Evolutionary conservation across 306 rosid species (phyloP).

Genomic region (Vachellia collinsii): DNA sequence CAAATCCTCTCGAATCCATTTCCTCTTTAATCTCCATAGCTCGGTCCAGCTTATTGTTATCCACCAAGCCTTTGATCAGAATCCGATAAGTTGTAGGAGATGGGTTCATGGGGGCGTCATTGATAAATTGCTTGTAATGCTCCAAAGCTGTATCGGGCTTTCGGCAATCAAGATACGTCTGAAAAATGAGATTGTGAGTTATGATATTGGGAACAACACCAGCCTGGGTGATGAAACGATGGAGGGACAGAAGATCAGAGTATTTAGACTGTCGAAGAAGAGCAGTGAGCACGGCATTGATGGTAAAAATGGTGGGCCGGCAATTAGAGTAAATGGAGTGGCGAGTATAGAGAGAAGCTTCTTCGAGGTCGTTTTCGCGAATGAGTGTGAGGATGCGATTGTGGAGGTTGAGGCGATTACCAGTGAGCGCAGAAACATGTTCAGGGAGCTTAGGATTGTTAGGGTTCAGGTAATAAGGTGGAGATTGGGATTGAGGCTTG

Average conservation of each 20-base stretch:
- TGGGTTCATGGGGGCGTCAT: slow-evolving; percentile 90
- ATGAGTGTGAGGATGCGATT: slow-evolving; percentile 73
- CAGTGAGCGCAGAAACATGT: slow-evolving; percentile 71
- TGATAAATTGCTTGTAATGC: slow-evolving; percentile 77
- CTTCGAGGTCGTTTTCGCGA: slow-evolving; percentile 89
- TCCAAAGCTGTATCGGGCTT: slow-evolving; percentile 92
- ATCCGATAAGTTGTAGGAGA: slow-evolving; percentile 79
- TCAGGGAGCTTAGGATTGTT: slow-evolving; percentile 86
- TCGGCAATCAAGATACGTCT: slow-evolving; percentile 87
- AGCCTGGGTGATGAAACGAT: slow-evolving; percentile 90
- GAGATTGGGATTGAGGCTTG: slow-evolving; percentile 47
- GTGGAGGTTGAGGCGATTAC: slow-evolving; percentile 84
- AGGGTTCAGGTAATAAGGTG: slow-evolving; percentile 70
- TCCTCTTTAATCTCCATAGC: slow-evolving; percentile 85
- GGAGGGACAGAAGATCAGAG: slow-evolving; percentile 84
- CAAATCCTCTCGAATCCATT: slow-evolving; percentile 66
- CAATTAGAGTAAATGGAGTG: slow-evolving; percentile 95
- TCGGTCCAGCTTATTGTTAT: slow-evolving; percentile 63
- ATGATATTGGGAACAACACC: slow-evolving; percentile 86
- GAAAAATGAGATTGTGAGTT: slow-evolving; percentile 85
- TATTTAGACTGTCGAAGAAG: slow-evolving; percentile 86
- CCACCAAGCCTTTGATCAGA: slow-evolving; percentile 80
- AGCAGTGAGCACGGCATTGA: slow-evolving; percentile 79
- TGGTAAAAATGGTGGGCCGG: slow-evolving; percentile 89
- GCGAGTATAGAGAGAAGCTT: slow-evolving; percentile 88